phyloP scores from a whole-genome alignment of 441 rosid genomes.

The Capsella rubella region DNA sequence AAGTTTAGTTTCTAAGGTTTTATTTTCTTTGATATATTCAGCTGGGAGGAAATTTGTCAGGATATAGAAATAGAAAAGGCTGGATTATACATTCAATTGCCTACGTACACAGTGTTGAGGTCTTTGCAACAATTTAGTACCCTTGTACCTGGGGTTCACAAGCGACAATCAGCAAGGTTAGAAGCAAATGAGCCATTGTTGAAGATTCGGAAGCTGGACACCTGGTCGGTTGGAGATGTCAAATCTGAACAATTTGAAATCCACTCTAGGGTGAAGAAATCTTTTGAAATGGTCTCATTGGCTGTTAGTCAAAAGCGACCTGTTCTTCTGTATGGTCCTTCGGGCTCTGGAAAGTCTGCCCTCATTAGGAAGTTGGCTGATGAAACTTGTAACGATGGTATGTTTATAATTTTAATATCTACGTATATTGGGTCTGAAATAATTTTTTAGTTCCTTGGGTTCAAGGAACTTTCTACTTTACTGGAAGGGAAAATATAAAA shows the following conservation, averaged over 20 bases:
- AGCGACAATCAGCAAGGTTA: constrained; percentile 44
- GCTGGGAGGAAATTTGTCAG: constrained; percentile 90
- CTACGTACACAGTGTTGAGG: constrained; percentile 41
- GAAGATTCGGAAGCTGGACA: constrained; percentile 52
- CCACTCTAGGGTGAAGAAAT: constrained; percentile 65
- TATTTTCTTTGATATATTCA: constrained; percentile 46
- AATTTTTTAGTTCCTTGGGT: constrained; percentile 19
- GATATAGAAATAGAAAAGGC: constrained; percentile 86
- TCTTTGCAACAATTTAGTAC: constrained; percentile 46
- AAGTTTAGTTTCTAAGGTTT: constrained; percentile 30
- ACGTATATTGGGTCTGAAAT: neutral
- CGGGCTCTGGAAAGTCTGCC: constrained; percentile 96
- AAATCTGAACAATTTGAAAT: constrained; percentile 64
- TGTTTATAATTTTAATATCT: constrained; percentile 25
- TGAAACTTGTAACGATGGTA: constrained; percentile 82
- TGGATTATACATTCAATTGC: constrained; percentile 61
- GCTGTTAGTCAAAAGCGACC: constrained; percentile 96
- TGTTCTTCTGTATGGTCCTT: constrained; percentile 90
- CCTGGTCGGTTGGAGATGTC: constrained; percentile 54
- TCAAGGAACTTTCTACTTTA: constrained; percentile 24
- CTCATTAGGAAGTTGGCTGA: constrained; percentile 76
- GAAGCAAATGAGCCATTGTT: constrained; percentile 54
- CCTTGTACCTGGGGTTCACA: constrained; percentile 50
- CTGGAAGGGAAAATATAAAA: constrained; percentile 8
- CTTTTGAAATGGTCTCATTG: constrained; percentile 82